Percentiles rank a stretch among this genome's conserved stretches.
phyloP scores from a whole-genome alignment of 2,329 filamentous ascomycete species.

The Periglandula ipomoeae region DNA sequence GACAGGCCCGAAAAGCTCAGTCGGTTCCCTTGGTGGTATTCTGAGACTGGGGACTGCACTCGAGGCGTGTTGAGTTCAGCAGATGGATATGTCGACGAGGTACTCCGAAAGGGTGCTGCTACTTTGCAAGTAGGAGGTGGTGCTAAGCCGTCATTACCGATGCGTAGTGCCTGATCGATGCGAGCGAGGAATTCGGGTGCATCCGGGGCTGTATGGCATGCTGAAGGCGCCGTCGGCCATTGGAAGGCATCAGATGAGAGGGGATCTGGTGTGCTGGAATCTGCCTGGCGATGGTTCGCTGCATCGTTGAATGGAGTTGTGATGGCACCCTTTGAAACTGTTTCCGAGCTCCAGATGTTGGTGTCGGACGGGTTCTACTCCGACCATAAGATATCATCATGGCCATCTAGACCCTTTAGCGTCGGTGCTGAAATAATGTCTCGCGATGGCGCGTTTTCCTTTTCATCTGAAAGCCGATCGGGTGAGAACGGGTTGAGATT shows the following conservation, averaged over 20 bases:
- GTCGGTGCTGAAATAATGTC: neutral
- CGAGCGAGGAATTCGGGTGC: slow-evolving; percentile 11
- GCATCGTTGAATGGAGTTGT: too few relatives aligned
- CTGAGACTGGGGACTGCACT: slow-evolving; percentile 20
- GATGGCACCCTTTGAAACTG: neutral
- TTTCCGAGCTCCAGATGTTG: neutral
- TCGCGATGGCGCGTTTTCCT: neutral
- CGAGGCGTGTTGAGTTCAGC: slow-evolving; percentile 12
- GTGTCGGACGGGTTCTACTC: slow-evolving; percentile 5
- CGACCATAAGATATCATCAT: slow-evolving; percentile 1
- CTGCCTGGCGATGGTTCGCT: neutral
- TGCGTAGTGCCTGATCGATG: slow-evolving; percentile 11
- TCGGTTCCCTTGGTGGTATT: slow-evolving; percentile 11
- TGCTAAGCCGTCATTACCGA: neutral
- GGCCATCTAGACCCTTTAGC: neutral
- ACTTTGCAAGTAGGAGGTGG: neutral
- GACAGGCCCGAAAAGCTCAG: slow-evolving; percentile 20
- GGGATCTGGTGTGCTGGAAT: neutral
- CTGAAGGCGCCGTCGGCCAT: neutral
- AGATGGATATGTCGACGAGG: slow-evolving; percentile 24
- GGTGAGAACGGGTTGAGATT: neutral
- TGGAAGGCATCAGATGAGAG: neutral
- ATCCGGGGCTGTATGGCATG: slow-evolving; percentile 2
- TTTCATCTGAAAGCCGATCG: neutral
- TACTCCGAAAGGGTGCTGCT: slow-evolving; percentile 13